Conservation (phyloP, 2,329 filamentous ascomycete species). For the Diaporthe sp. region DNA sequence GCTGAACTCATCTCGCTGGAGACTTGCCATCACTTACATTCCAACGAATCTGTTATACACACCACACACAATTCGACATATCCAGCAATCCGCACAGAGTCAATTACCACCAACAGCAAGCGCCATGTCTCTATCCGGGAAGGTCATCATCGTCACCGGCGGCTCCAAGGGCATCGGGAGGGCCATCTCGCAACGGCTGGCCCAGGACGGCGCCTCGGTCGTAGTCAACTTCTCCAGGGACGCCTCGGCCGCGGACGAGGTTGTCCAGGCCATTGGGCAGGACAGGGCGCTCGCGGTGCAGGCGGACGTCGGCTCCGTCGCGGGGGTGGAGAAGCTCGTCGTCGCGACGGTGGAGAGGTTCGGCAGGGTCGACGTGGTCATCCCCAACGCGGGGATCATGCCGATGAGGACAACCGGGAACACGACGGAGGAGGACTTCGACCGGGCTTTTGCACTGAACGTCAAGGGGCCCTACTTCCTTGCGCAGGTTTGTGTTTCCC, state of each 20-base stretch:
- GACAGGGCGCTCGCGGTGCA: constrained; percentile 66
- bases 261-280: constrained; percentile 63
- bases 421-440: constrained; percentile 65
- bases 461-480: constrained; percentile 71
- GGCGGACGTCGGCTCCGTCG: constrained; percentile 64
- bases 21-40: not conserved
- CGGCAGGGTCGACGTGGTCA: constrained; percentile 70
- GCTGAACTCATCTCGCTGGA: not conserved
- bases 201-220: constrained; percentile 82
- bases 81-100: not conserved
- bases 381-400: constrained; percentile 69
- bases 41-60: not conserved
- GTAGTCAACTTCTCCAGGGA: constrained; percentile 71
- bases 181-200: constrained; percentile 90
- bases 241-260: constrained; percentile 58
- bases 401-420: constrained; percentile 62
- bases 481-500: constrained; percentile 50
- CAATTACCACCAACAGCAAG: not conserved
- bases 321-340: constrained; percentile 64
- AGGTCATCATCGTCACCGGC: constrained; percentile 86
- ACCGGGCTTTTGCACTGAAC: constrained; percentile 63
- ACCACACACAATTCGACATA: not conserved
- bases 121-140: constrained; percentile 59
- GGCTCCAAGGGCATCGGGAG: constrained; percentile 85
- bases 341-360: constrained; percentile 62